These are phyloP conservation scores for Castanea sativa DNA, from an alignment of 306 rosid species.

Conservation along the genomic window DNA sequence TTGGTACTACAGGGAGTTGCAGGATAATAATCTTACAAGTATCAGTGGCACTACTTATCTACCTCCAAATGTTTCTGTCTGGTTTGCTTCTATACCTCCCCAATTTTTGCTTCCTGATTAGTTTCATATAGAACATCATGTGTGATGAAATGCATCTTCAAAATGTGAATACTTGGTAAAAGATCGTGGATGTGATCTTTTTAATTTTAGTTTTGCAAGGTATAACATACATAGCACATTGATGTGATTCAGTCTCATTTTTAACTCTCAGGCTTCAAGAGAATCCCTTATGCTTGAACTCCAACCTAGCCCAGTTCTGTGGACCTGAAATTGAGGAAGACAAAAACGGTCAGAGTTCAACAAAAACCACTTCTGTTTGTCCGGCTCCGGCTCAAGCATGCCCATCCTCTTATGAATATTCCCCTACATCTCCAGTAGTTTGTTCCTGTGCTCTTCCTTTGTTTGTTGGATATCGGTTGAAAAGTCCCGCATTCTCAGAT, in stretches of 20 bases:
- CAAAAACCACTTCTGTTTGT: constrained; percentile 38
- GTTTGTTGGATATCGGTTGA: constrained; percentile 58
- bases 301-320: constrained; percentile 47
- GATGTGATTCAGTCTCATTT: not conserved
- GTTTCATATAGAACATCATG: not conserved
- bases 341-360: constrained; percentile 12
- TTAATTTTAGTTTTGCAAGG: too few species aligned
- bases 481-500: constrained; percentile 83
- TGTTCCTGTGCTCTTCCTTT: constrained; percentile 79
- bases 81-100: constrained; percentile 47
- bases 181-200: too few species aligned
- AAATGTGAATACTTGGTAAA: too few species aligned
- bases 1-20: constrained; percentile 64
- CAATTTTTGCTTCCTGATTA: constrained; percentile 4
- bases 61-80: constrained; percentile 68
- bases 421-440: constrained; percentile 22
- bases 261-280: constrained; percentile 74
- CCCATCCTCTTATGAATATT: constrained; percentile 65
- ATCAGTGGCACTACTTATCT: constrained; percentile 28
- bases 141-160: too few species aligned
- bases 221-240: too few species aligned
- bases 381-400: constrained; percentile 32
- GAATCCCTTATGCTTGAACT: constrained; percentile 67
- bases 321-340: constrained; percentile 33
- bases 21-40: constrained; percentile 51